Percentiles rank a stretch among this genome's conserved stretches.
phyloP scores from a whole-genome alignment of 2,329 filamentous ascomycete species.

The Fusarium anthophilum region DNA sequence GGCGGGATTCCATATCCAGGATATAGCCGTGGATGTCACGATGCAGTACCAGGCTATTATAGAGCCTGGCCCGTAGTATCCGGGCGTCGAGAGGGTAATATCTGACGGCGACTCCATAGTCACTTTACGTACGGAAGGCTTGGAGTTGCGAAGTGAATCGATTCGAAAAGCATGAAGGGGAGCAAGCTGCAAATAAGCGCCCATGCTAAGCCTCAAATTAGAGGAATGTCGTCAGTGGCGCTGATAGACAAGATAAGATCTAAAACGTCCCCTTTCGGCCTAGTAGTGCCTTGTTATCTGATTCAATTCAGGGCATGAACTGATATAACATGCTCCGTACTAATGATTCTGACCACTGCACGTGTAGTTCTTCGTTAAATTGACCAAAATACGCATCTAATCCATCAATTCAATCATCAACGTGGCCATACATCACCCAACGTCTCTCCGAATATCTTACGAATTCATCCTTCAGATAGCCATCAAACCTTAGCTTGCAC shows the following conservation, averaged over 20 bases:
- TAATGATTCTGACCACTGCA: no score
- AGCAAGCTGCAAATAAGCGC: background rate
- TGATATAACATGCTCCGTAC: no score
- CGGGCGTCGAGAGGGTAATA: rapidly evolving
- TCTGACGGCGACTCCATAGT: rapidly evolving
- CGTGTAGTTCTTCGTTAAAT: no score
- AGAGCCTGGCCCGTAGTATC: background rate
- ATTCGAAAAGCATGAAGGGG: rapidly evolving
- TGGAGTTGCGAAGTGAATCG: rapidly evolving
- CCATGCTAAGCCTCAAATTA: background rate
- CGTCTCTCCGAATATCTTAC: rapidly evolving
- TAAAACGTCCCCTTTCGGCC: background rate
- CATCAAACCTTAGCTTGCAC: rapidly evolving
- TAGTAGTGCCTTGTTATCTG: background rate
- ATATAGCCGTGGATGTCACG: background rate
- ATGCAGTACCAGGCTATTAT: background rate
- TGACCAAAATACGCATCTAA: no score
- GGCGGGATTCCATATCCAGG: background rate
- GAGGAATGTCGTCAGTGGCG: background rate
- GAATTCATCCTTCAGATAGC: background rate
- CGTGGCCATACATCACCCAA: rapidly evolving
- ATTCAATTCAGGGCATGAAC: background rate
- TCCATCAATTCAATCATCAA: background rate
- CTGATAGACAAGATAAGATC: background rate
- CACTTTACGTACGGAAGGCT: background rate